phyloP scores from a whole-genome alignment of 75 land plant species.

The Selaginella moellendorffii region DNA sequence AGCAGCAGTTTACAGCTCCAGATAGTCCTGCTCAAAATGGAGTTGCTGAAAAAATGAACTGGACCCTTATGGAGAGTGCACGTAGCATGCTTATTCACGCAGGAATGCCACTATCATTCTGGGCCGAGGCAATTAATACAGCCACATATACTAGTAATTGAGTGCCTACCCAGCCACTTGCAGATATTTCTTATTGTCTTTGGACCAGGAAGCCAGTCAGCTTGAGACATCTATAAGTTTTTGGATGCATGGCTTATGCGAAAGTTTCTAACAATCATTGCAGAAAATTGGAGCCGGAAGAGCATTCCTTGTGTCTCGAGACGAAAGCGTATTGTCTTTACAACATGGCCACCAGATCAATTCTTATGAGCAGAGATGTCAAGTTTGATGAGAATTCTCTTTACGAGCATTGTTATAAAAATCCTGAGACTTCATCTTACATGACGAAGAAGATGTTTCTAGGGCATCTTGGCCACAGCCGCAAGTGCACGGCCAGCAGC shows the following conservation, averaged over 20 bases:
- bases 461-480: neutral
- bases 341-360: neutral
- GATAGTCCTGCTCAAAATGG: neutral
- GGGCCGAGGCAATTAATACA: neutral
- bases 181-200: neutral
- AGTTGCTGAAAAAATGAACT: neutral
- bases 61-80: neutral
- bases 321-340: slow-evolving; percentile 7
- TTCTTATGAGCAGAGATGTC: neutral
- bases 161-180: neutral
- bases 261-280: neutral
- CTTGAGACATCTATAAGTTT: neutral
- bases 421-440: too few relatives aligned
- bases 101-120: neutral
- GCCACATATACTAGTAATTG: neutral
- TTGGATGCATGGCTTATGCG: slow-evolving; percentile 10
- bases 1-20: slow-evolving; percentile 4
- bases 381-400: neutral
- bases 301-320: neutral
- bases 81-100: neutral
- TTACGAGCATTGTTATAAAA: neutral
- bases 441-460: neutral
- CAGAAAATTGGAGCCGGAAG: neutral
- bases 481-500: neutral
- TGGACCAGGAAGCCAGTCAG: neutral